Evolutionary conservation across 306 rosid genomes (phyloP), one percentile per base, ranked within the genome.

Genomic region (Bauhinia variegata): DNA sequence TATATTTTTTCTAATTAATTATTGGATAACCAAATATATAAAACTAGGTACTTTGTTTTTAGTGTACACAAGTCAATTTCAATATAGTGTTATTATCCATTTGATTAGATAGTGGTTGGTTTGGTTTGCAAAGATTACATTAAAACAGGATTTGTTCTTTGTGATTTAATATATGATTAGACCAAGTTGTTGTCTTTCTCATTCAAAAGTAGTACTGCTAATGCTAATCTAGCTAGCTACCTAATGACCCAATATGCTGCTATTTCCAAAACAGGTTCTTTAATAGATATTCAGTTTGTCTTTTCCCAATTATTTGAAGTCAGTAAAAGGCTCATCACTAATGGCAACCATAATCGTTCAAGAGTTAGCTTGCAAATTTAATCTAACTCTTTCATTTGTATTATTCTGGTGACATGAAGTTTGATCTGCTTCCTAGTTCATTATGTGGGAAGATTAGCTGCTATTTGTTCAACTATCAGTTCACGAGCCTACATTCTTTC

Each of bases 151-250:
- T 61, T 67, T 52, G 56, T 55, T 75, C 31, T n/a, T n/a, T 56
- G 60, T 0, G 46, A 76, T 50, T 62, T 68, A 61, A 44, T 63
- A n/a, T n/a, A 63, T 62, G 81, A 80, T 63, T 72, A 67, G 85
- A 76, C 58, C 63, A 56, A 5, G 63, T 72, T 80, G n/a, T n/a
- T n/a, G 85, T 76, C 85, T 67, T 80, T 80, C 81, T 63, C 82
- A 63, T 4, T 39, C 70, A 72, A 76, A 76, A 76, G 81, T 39
- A 43, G 31, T 50, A n/a, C n/a, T n/a, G n/a, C n/a, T n/a, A n/a
- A n/a, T n/a, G n/a, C 9, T 8, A 59, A 17, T 48, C 68, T 66
- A 49, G 51, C 59, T 60, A 59, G 68, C 28, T 66, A 36, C 76
- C 64, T 34, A 75, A 71, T 76, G 38, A 33, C 67, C 76, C 70